These are phyloP conservation scores for Tulasnella sp. DNA, from an alignment of 768 basidiomycete species.

Conservation along the genomic window DNA sequence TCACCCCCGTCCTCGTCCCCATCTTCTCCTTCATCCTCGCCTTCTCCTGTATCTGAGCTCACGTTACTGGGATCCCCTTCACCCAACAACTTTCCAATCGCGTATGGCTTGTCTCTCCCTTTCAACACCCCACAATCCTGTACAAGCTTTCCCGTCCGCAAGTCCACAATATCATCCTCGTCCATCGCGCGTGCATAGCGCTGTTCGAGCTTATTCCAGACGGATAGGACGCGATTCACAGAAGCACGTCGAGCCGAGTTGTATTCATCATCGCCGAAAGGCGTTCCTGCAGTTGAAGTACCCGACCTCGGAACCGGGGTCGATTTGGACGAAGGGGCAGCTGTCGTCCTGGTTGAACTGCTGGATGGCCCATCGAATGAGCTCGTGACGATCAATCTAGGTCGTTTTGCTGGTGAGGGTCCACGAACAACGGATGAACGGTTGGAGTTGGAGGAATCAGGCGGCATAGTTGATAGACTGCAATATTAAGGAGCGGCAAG, in stretches of 20 bases:
- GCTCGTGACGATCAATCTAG: not conserved
- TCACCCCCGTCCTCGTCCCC: constrained; percentile 2
- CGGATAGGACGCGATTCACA: constrained; percentile 13
- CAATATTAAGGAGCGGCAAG: no score
- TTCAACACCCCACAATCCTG: constrained; percentile 16
- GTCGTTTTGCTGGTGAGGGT: constrained; percentile 7
- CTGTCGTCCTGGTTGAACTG: not conserved
- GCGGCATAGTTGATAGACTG: no score
- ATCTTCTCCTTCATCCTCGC: constrained; percentile 3
- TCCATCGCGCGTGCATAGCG: constrained; percentile 18
- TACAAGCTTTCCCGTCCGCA: constrained; percentile 10
- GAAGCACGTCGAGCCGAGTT: constrained; percentile 11
- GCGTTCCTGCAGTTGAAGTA: not conserved
- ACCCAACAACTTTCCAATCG: not conserved
- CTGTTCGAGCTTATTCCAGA: constrained; percentile 18
- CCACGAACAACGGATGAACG: not conserved
- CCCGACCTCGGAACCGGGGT: not conserved
- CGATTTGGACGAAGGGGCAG: constrained; percentile 10
- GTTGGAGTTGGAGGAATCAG: not conserved
- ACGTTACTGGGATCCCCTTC: not conserved
- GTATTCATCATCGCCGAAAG: constrained; percentile 5
- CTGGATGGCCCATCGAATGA: not conserved
- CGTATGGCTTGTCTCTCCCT: not conserved
- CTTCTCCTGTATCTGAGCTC: not conserved
- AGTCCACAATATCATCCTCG: constrained; percentile 19